A percentile compares a stretch with the other conserved stretches of the same genome.
These are phyloP conservation scores for Pestalotiopsis sp. DNA, from an alignment of 2,329 filamentous ascomycete species.

Conservation along the genomic window DNA sequence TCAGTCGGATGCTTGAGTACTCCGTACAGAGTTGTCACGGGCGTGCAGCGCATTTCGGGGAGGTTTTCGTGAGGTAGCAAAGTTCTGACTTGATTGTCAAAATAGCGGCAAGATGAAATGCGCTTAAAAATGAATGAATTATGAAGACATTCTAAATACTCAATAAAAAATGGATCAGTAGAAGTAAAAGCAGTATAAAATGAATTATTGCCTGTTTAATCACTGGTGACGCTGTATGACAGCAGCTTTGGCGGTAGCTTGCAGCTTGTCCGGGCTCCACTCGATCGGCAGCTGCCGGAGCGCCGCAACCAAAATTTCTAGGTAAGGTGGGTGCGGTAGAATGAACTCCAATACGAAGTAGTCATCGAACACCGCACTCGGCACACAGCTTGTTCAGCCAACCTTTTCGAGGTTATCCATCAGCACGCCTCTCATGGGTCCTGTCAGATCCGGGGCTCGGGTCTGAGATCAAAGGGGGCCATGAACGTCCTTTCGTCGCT, in stretches of 20 bases:
- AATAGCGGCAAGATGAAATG: no score
- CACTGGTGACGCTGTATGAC: neutral
- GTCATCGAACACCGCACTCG: neutral
- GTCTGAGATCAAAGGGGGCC: constrained; percentile 25
- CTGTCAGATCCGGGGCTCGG: constrained; percentile 15
- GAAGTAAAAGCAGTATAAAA: neutral
- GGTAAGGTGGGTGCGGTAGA: neutral
- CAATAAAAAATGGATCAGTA: no score
- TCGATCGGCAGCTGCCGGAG: neutral
- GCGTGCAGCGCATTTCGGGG: no score
- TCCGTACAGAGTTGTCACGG: no score
- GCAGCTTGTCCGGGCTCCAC: neutral
- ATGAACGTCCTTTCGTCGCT: constrained; percentile 32
- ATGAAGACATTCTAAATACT: neutral
- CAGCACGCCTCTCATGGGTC: constrained; percentile 10
- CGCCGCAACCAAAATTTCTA: neutral
- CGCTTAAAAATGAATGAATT: neutral
- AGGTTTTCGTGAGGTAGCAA: no score
- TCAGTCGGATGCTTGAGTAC: constrained; percentile 22
- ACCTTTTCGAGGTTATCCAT: neutral
- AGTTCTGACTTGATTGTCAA: no score
- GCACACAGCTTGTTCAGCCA: neutral
- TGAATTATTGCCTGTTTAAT: neutral
- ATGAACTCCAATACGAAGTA: neutral
- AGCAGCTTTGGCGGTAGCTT: neutral